phyloP scores from a whole-genome alignment of 495 filamentous ascomycete species.

The Neurospora sp. region DNA sequence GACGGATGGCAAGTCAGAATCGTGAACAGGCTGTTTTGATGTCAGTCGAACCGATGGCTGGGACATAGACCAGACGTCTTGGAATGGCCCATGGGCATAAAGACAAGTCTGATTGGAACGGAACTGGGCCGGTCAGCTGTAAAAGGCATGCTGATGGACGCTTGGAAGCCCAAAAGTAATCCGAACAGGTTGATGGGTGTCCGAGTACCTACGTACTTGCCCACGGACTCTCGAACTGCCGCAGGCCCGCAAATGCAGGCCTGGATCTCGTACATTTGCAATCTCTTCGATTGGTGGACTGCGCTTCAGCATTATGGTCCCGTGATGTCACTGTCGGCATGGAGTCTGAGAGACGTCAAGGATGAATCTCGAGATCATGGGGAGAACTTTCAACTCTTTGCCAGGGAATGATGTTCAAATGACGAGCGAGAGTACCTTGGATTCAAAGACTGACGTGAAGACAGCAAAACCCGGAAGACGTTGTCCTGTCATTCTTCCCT shows the following conservation, averaged over 20 bases:
- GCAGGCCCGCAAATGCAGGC: neutral
- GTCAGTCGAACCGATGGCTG: neutral
- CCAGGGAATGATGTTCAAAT: neutral
- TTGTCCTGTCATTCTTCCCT: neutral
- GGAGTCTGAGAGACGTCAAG: neutral
- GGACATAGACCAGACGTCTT: neutral
- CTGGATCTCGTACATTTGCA: neutral
- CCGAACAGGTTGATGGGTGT: neutral
- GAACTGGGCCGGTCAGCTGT: neutral
- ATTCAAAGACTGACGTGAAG: too few species aligned
- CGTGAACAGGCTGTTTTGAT: neutral
- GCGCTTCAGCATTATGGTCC: neutral
- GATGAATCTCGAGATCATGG: neutral
- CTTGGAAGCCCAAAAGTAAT: neutral
- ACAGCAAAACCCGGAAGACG: neutral
- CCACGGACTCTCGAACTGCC: neutral
- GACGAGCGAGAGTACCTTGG: neutral
- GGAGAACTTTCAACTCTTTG: neutral
- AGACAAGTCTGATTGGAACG: neutral
- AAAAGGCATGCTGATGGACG: neutral
- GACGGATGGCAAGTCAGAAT: neutral
- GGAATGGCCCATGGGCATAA: neutral
- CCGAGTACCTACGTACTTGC: neutral
- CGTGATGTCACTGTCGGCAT: neutral
- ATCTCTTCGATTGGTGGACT: neutral